Evolutionary conservation across 768 basidiomycete genomes (phyloP), one percentile per base, ranked within the genome.

Genomic region (Kondoa subrosea): DNA sequence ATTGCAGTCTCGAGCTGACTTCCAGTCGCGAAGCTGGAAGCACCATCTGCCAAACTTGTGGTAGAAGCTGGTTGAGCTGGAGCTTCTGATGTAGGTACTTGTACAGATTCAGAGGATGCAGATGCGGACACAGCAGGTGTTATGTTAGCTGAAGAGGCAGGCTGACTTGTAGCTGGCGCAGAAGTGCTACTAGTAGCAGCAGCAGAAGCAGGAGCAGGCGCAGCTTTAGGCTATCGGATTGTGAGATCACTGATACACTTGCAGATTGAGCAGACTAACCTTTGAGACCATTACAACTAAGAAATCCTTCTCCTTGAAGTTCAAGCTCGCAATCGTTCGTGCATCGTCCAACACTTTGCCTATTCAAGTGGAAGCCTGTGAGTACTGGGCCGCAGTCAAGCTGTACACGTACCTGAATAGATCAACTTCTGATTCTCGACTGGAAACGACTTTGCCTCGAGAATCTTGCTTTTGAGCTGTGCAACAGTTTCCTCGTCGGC

Each of bases 271-370:
- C 14, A 34, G 2, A 32, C 60, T 64, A 70, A 92, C 92, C 85
- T 95, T 97, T 64, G 91, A 84, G 34, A 96, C 89, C 93, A 97
- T 99, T 57, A 99, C 84, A n/a, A 99, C 95, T 69, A 97, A 80
- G 80, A 99, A 99, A 77, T 95, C 93, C 80, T 95, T 97, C 79
- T 97, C 93, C 80, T 95, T 92, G 81, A 97, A 88, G 66, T 87
- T 84, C 74, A 87, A 88, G 59, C 87, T 86, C 73, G 83, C 87
- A 34, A 99, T 83, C 1, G 87, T 87, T 80, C 91, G 92, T 68
- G 85, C 83, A 77, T 99, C 91, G 12, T 83, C 76, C 26, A 97
- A 82, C 60, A 99, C 87, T 81, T 93, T 92, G 66, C 95, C 40
- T 50, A 8, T 50, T 50, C 40, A 8, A 50, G 40, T 50, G 40